These are phyloP conservation scores for Vigna mungo DNA, from an alignment of 306 rosid genomes.

Conservation along the genomic window DNA sequence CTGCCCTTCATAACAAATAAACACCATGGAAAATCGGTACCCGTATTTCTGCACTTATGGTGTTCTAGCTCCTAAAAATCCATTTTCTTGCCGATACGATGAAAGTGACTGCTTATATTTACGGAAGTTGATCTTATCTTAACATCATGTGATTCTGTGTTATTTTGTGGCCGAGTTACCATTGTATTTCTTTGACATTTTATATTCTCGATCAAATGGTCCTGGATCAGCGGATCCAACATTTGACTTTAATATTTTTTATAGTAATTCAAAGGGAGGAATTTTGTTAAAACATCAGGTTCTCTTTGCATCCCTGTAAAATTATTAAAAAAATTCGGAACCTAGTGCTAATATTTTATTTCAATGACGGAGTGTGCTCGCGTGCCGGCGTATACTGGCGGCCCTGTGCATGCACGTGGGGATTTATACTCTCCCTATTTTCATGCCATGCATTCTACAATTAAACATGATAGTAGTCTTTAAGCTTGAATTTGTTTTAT, in stretches of 20 bases:
- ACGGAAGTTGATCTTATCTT: neutral
- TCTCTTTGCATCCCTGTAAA: neutral
- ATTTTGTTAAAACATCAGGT: neutral
- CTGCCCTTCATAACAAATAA: neutral
- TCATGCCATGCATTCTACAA: constrained; percentile 4
- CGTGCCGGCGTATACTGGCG: neutral
- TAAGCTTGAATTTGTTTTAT: constrained; percentile 16
- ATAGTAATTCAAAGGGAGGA: neutral
- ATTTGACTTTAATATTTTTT: constrained; percentile 1
- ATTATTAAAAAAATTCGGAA: neutral
- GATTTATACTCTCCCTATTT: neutral
- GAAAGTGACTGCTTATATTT: constrained; percentile 6
- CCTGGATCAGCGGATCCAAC: neutral
- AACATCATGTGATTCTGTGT: neutral
- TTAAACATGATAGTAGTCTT: neutral
- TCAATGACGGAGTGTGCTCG: neutral
- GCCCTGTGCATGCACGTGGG: neutral
- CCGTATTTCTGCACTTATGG: neutral
- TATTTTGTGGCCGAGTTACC: neutral
- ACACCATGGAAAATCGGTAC: neutral
- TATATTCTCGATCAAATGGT: neutral
- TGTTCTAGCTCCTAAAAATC: neutral
- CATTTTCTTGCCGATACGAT: neutral
- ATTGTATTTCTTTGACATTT: neutral
- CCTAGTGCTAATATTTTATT: neutral